Conservation (phyloP, 225 moss, liverwort and hornwort species). For the Thuidium tamariscinum region DNA sequence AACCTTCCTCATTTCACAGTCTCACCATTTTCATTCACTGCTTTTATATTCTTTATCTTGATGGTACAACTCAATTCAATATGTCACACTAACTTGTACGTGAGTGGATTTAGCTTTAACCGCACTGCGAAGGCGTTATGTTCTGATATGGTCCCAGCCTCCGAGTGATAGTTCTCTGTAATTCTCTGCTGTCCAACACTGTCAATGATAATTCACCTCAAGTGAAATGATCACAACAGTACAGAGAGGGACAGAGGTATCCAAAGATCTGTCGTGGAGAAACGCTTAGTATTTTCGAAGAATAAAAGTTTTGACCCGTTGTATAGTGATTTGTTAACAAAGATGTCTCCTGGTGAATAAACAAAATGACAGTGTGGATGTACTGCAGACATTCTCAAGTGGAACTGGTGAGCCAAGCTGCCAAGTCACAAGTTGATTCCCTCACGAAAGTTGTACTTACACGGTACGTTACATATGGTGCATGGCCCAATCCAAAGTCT, state of each 20-base stretch:
- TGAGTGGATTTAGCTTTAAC: not conserved
- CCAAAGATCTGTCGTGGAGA: not conserved
- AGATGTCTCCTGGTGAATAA: not conserved
- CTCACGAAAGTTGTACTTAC: not conserved
- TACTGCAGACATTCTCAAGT: not conserved
- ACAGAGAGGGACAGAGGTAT: not conserved
- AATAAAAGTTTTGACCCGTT: not conserved
- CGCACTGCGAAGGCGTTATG: not conserved
- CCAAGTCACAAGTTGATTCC: not conserved
- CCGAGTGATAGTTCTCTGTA: not conserved
- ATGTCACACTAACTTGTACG: not conserved
- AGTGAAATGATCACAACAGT: not conserved
- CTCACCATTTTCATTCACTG: not conserved
- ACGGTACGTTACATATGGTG: no score
- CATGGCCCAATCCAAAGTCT: not conserved
- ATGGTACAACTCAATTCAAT: not conserved
- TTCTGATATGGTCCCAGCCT: not conserved
- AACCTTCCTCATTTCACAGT: not conserved
- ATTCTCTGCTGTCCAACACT: not conserved
- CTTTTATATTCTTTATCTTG: not conserved
- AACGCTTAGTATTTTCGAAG: not conserved
- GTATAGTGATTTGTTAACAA: not conserved
- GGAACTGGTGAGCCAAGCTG: not conserved
- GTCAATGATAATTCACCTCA: not conserved
- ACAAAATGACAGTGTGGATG: not conserved